Percentiles rank a stretch among this genome's conserved stretches.
Evolutionary conservation across 192 early-diverging fungal species (phyloP).

Genomic region (Borealophlyctis nickersoniae): DNA sequence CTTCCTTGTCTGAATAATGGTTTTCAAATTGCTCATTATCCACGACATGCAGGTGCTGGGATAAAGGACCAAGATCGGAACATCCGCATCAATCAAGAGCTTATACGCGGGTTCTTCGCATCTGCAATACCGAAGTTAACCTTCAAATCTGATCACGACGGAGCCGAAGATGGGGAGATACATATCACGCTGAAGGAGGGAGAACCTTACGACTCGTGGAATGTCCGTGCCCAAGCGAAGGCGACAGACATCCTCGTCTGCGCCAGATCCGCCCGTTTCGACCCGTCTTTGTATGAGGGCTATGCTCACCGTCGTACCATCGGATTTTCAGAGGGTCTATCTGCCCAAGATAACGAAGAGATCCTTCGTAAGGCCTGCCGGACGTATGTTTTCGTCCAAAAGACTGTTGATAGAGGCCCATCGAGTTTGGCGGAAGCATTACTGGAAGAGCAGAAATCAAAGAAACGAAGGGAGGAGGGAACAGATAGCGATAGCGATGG

Average conservation of each 20-base stretch:
- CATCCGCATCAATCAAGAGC: constrained; percentile 71
- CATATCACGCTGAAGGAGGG: constrained; percentile 83
- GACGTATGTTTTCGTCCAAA: constrained; percentile 66
- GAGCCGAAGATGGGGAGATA: constrained; percentile 56
- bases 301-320: constrained; percentile 93
- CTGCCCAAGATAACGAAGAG: constrained; percentile 73
- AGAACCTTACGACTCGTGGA: constrained; percentile 84
- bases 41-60: constrained; percentile 56
- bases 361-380: constrained; percentile 63
- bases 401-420: too few species aligned
- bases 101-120: constrained; percentile 33
- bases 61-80: constrained; percentile 92
- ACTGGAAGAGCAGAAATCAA: too few species aligned
- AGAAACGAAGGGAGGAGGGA: too few species aligned
- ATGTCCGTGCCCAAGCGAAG: constrained; percentile 74
- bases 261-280: constrained; percentile 59
- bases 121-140: constrained; percentile 14
- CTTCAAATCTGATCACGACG: not conserved
- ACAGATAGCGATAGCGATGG: too few species aligned
- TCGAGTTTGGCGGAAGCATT: too few species aligned
- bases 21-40: not conserved
- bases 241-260: constrained; percentile 49
- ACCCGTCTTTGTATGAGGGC: constrained; percentile 66
- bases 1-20: not conserved
- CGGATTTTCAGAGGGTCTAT: constrained; percentile 84